A percentile compares a stretch with the other conserved stretches of the same genome.
These are phyloP conservation scores for Cercophora samala DNA, from an alignment of 495 filamentous ascomycete genomes.

Conservation along the genomic window DNA sequence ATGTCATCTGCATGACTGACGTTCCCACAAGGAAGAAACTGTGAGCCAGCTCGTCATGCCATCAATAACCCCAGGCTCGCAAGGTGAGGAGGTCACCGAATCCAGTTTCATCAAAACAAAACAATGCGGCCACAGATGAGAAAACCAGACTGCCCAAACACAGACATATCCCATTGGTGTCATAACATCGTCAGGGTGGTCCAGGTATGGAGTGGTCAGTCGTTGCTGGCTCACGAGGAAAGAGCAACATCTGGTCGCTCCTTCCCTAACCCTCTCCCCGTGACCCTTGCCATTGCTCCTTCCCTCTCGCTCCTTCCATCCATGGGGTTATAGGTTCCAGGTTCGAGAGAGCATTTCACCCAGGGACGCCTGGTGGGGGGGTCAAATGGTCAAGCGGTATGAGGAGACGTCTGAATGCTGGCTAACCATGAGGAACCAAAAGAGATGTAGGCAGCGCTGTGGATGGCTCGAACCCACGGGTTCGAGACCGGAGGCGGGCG, in stretches of 20 bases:
- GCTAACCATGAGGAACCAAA: neutral
- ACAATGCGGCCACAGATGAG: no score
- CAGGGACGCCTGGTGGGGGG: neutral
- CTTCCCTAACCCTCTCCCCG: neutral
- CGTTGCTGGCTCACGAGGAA: neutral
- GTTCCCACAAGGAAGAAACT: no score
- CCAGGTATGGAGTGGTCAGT: no score
- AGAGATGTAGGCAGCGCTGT: neutral
- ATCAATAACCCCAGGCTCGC: no score
- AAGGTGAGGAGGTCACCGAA: no score
- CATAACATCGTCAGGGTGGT: no score
- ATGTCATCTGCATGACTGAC: no score
- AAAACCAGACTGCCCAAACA: no score
- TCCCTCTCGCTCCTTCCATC: neutral
- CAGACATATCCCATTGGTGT: no score
- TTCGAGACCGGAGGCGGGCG: neutral
- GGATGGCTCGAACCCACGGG: neutral
- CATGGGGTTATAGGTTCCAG: neutral
- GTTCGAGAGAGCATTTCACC: neutral
- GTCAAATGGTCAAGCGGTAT: neutral
- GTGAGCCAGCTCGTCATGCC: no score
- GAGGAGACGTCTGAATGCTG: neutral
- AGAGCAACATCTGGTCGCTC: neutral
- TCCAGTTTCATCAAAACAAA: no score
- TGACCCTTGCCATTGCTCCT: neutral